Percentiles rank a stretch among this genome's conserved stretches.
Conservation (phyloP, 139 green algal genomes). For the Volvox reticuliferus region DNA sequence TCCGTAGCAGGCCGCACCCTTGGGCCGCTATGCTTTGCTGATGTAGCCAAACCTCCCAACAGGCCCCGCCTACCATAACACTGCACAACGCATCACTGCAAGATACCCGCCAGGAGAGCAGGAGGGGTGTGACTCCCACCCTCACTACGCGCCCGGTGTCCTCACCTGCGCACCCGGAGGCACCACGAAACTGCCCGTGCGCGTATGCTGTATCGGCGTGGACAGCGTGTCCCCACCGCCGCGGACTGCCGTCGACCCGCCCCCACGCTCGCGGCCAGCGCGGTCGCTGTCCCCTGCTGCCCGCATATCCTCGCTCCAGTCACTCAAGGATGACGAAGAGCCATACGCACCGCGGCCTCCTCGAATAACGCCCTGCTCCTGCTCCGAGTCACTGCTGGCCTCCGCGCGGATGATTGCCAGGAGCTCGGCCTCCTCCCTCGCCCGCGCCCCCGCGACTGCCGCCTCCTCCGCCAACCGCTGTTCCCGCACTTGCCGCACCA, state of each 20-base stretch:
- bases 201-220: background rate
- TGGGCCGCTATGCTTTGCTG: too few relatives aligned
- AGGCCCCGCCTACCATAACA: too few relatives aligned
- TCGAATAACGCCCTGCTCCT: background rate
- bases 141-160: background rate
- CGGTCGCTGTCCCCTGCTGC: background rate
- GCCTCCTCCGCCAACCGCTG: background rate
- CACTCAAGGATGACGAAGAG: background rate
- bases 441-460: background rate
- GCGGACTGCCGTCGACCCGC: background rate
- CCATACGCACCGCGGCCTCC: background rate
- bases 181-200: background rate
- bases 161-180: background rate
- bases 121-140: background rate
- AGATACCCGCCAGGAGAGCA: too few relatives aligned
- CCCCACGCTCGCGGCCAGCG: background rate
- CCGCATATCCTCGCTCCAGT: slow-evolving; percentile 22
- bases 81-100: too few relatives aligned
- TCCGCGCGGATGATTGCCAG: background rate
- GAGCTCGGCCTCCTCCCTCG: background rate
- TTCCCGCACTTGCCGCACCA: background rate
- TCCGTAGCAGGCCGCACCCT: too few relatives aligned
- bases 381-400: background rate
- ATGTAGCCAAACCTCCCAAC: too few relatives aligned
- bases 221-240: background rate